phyloP scores from a whole-genome alignment of 768 basidiomycete genomes.

The Pleurotus eryngii region DNA sequence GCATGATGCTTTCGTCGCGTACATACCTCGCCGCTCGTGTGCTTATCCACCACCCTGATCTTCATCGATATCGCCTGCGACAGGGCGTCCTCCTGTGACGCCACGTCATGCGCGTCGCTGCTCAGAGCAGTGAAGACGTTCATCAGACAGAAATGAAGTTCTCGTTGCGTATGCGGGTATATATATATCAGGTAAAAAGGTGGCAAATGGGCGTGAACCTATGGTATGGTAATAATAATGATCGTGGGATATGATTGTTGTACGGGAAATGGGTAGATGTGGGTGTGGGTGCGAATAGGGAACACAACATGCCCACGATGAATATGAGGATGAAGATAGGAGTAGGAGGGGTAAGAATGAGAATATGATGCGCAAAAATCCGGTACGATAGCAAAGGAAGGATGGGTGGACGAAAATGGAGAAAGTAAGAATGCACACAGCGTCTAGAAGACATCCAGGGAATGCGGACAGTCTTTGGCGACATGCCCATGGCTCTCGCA shows the following conservation, averaged over 20 bases:
- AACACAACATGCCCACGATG: no score
- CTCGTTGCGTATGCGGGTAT: not conserved
- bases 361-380: conserved; percentile 3
- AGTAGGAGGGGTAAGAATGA: no score
- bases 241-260: not conserved
- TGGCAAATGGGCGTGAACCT: conserved; percentile 4
- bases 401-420: conserved; percentile 11
- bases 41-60: conserved; percentile 34
- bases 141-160: conserved; percentile 9
- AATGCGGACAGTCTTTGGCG: conserved; percentile 79
- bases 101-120: not conserved
- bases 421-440: conserved; percentile 13
- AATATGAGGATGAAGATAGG: no score
- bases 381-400: conserved; percentile 2
- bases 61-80: conserved; percentile 9
- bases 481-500: conserved; percentile 80
- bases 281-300: no score
- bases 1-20: not conserved
- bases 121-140: conserved; percentile 13
- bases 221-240: not conserved
- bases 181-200: not conserved
- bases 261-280: no score
- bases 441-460: conserved; percentile 77
- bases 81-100: not conserved
- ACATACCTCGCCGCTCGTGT: conserved; percentile 34